Base-by-base conservation (phyloP, 495 filamentous ascomycete species). In the Penicillium waksmanii region DNA sequence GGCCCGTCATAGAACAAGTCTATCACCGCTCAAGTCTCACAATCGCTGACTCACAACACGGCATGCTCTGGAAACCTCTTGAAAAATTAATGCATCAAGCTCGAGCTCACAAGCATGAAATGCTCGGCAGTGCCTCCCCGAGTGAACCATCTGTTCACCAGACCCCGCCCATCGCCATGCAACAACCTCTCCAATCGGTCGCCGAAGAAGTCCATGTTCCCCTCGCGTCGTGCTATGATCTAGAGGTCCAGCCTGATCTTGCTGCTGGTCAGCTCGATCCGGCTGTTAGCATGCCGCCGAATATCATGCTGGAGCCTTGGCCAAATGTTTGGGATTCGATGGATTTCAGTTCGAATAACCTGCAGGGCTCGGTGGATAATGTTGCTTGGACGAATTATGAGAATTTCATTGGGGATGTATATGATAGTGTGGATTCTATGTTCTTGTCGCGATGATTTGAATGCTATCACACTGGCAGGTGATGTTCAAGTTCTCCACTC, bases 21-120 rank as follows among this genome's bases (percentile, higher is more conserved):
- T 89, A 86, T 61, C 76, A 82, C 46, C 69, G 71, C 27, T 79
- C 81, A 46, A 81, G 81, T 10, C 73, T 80, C 34, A 62, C 76
- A 0, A 69, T 84, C 44, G 83, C 81, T 9, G 77, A 87, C 34
- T 77, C 81, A 23, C 80, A 80, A 58, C 77, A 81, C 15, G 83
- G 80, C 3, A 85, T 82, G 65, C 77, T 93, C 2, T 94, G 89
- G 89, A 78, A 84, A 42, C 89, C 89, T 1, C 73, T 94, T 49
- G 80, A 80, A 46, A 91, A 88, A 59, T 75, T 94, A 17, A 86
- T 89, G 77, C 72, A 55, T 5, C 76, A 73, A 44, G 77, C 75
- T 0, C 64, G 57, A 12, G 31, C 61, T 1, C 63, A 55, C 7
- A 72, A 66, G 49, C 56, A 69, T 21, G 57, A 71, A 19, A 51